Evolutionary conservation across 371 early-diverging fungal genomes (phyloP).

Genomic region (Mucor plumbeus): DNA sequence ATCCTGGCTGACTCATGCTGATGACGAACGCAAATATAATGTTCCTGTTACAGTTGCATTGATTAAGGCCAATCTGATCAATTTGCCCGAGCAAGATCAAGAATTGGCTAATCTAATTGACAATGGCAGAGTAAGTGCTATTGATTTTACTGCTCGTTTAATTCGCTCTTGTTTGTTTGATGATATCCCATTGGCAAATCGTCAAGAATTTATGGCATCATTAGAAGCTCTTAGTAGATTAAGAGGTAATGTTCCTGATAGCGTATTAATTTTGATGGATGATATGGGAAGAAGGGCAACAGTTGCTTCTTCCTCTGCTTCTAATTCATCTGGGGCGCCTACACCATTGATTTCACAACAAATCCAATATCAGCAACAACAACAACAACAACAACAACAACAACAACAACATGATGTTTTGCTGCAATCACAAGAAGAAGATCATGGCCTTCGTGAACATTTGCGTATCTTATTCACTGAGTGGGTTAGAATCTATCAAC

Average conservation of each 20-base stretch:
- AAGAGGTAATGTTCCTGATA: slow-evolving; percentile 71
- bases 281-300: slow-evolving; percentile 31
- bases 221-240: slow-evolving; percentile 73
- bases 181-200: slow-evolving; percentile 60
- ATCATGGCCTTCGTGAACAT: slow-evolving; percentile 66
- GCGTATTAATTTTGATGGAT: slow-evolving; percentile 55
- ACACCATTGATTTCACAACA: slow-evolving; percentile 26
- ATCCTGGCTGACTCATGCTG: slow-evolving; percentile 91
- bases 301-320: background rate
- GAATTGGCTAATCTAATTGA: slow-evolving; percentile 87
- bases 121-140: slow-evolving; percentile 66
- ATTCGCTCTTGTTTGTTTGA: slow-evolving; percentile 74
- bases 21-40: slow-evolving; percentile 92
- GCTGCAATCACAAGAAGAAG: slow-evolving; percentile 33
- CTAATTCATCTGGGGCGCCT: slow-evolving; percentile 14
- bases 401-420: background rate
- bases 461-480: slow-evolving; percentile 78
- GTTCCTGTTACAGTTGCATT: slow-evolving; percentile 85
- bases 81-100: slow-evolving; percentile 81
- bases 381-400: background rate
- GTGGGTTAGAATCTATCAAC: slow-evolving; percentile 89
- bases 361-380: background rate
- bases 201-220: slow-evolving; percentile 77
- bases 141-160: slow-evolving; percentile 83
- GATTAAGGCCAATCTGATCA: slow-evolving; percentile 79